Conservation (phyloP, 2,329 filamentous ascomycete genomes). For the Pseudomassariella vexata region DNA sequence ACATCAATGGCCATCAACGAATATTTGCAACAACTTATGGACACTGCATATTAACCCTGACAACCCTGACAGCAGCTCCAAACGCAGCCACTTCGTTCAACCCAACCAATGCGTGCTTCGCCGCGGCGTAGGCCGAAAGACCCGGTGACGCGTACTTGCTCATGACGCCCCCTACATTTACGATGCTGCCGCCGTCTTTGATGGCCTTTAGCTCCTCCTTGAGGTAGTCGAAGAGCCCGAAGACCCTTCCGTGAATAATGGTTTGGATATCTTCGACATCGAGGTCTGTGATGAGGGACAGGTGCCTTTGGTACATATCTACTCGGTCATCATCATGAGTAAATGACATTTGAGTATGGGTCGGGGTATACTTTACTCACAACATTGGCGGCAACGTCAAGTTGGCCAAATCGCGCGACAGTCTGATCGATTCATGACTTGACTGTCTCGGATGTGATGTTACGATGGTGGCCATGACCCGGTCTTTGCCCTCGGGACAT, state of each 20-base stretch:
- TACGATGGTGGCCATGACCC: slow-evolving; percentile 12
- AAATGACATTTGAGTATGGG: too few species aligned
- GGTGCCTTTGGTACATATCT: too few species aligned
- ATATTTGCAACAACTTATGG: slow-evolving; percentile 11
- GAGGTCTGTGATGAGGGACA: slow-evolving; percentile 14
- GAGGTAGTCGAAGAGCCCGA: slow-evolving; percentile 43
- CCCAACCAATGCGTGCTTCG: slow-evolving; percentile 22
- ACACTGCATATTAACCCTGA: slow-evolving; percentile 16
- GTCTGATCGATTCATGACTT: slow-evolving; percentile 26
- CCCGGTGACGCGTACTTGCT: slow-evolving; percentile 29
- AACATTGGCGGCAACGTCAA: slow-evolving; percentile 29
- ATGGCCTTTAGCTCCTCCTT: slow-evolving; percentile 37
- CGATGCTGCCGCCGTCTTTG: slow-evolving; percentile 31
- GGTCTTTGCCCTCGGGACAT: slow-evolving; percentile 12
- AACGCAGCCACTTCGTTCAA: slow-evolving; percentile 23
- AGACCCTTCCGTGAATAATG: slow-evolving; percentile 34
- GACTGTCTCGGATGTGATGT: slow-evolving; percentile 22
- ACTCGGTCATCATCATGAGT: too few species aligned
- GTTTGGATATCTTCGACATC: slow-evolving; percentile 33
- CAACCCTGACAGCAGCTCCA: slow-evolving; percentile 12
- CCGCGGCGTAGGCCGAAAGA: slow-evolving; percentile 20
- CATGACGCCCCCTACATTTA: slow-evolving; percentile 34
- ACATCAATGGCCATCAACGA: too few species aligned
- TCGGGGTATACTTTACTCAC: too few species aligned
- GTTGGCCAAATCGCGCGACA: slow-evolving; percentile 17